These are phyloP conservation scores for Acorus gramineus DNA, from an alignment of 106 monocot genomes.

Conservation along the genomic window DNA sequence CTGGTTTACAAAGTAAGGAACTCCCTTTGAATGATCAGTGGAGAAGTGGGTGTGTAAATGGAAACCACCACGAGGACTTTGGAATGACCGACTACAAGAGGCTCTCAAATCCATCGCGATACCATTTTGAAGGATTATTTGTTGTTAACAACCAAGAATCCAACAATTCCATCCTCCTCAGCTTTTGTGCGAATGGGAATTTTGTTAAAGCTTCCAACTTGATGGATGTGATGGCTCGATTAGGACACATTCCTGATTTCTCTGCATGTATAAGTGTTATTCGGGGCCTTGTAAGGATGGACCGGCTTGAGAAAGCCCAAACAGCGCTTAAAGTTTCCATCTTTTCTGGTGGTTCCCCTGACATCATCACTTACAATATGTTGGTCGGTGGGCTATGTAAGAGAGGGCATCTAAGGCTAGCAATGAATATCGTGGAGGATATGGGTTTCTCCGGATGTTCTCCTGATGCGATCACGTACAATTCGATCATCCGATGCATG, in stretches of 20 bases:
- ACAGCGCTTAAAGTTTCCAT: conserved; percentile 37
- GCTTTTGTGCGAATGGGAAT: conserved; percentile 45
- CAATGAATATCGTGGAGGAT: conserved; percentile 29
- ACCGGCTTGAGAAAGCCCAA: conserved; percentile 41
- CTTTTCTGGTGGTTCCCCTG: conserved; percentile 59
- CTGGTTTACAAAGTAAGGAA: too few relatives aligned
- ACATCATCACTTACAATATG: conserved; percentile 72
- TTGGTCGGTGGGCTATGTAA: conserved; percentile 57
- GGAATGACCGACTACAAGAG: too few relatives aligned
- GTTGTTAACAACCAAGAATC: conserved; percentile 30
- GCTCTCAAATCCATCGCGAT: too few relatives aligned
- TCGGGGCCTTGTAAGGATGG: conserved; percentile 41
- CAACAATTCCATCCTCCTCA: conserved; percentile 37
- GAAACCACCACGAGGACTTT: too few relatives aligned
- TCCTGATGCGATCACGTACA: conserved; percentile 67
- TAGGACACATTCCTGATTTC: conserved; percentile 61
- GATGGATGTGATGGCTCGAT: conserved; percentile 59
- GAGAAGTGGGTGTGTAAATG: too few relatives aligned
- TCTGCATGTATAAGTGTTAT: conserved; percentile 40
- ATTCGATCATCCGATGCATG: conserved; percentile 56
- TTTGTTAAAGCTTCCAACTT: conserved; percentile 45
- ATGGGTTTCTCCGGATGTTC: conserved; percentile 63
- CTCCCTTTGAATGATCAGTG: too few relatives aligned
- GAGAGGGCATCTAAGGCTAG: conserved; percentile 34
- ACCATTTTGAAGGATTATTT: conserved; percentile 23